These are phyloP conservation scores for Erigeron philadelphicus DNA, from an alignment of 140 eudicot genomes.

Conservation along the genomic window DNA sequence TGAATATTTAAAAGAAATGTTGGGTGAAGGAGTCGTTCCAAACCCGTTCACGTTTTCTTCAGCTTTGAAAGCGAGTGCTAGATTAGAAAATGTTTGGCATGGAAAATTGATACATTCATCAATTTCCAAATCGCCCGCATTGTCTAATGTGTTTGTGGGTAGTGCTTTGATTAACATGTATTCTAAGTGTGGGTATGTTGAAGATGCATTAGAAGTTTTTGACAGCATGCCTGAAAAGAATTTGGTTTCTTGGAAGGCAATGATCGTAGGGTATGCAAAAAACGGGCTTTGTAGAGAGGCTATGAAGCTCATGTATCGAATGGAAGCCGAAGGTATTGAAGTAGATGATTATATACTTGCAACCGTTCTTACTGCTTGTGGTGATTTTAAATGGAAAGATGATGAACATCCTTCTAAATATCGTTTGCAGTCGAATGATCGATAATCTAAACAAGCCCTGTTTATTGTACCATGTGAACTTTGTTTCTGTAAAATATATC, in stretches of 20 bases:
- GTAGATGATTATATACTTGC: constrained; percentile 71
- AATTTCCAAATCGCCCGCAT: constrained; percentile 46
- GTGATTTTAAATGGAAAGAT: constrained; percentile 47
- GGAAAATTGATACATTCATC: constrained; percentile 74
- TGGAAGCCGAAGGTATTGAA: constrained; percentile 73
- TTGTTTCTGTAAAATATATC: neutral
- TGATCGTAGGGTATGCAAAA: constrained; percentile 78
- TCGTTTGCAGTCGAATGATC: constrained; percentile 28
- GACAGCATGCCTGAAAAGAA: constrained; percentile 75
- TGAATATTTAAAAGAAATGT: constrained; percentile 61
- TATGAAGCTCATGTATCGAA: constrained; percentile 67
- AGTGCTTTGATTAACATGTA: constrained; percentile 85
- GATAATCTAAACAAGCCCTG: constrained; percentile 1
- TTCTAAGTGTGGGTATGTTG: constrained; percentile 71
- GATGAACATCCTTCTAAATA: constrained; percentile 29
- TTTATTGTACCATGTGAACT: neutral
- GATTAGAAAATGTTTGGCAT: constrained; percentile 48
- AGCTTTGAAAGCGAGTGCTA: constrained; percentile 78
- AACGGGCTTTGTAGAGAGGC: constrained; percentile 79
- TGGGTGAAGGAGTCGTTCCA: constrained; percentile 74
- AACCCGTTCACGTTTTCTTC: constrained; percentile 82
- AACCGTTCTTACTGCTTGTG: constrained; percentile 75
- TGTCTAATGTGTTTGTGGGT: constrained; percentile 71
- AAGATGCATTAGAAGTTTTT: constrained; percentile 68
- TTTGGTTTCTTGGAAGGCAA: constrained; percentile 72